Evolutionary conservation across 2,329 filamentous ascomycete genomes (phyloP).

Genomic region (Magnaporthales sp.): DNA sequence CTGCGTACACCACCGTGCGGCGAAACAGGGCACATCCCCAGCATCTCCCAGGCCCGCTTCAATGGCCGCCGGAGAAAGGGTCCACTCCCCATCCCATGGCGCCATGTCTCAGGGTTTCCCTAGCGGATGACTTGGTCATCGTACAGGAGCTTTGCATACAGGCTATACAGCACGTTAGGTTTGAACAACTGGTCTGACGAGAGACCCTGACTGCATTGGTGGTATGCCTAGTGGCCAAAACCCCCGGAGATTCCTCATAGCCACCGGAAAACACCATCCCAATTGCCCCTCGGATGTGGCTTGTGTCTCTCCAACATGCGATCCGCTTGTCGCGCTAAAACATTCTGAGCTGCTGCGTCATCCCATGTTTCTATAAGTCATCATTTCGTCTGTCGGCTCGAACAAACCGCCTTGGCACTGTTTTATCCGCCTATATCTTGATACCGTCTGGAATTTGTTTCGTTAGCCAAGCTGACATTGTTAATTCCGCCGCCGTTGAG

Average conservation of each 20-base stretch:
- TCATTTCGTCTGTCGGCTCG: not conserved
- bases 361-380: not conserved
- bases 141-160: not conserved
- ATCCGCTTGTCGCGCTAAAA: not conserved
- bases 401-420: not conserved
- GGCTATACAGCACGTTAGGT: not conserved
- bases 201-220: not conserved
- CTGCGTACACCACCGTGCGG: not conserved
- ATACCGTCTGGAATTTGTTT: not conserved
- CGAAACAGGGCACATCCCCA: not conserved
- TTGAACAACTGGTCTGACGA: not conserved
- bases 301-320: not conserved
- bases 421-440: not conserved
- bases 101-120: not conserved
- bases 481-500: not conserved
- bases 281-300: not conserved
- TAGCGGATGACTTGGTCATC: not conserved
- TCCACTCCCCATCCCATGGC: not conserved
- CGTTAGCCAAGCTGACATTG: not conserved
- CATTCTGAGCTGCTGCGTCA: not conserved
- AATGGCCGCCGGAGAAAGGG: not conserved
- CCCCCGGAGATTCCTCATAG: not conserved
- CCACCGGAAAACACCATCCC: not conserved
- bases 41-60: not conserved
- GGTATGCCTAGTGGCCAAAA: not conserved